Percentiles rank a stretch among this genome's conserved stretches.
These are phyloP conservation scores for Platanthera guangdongensis DNA, from an alignment of 106 monocot species.

Conservation along the genomic window DNA sequence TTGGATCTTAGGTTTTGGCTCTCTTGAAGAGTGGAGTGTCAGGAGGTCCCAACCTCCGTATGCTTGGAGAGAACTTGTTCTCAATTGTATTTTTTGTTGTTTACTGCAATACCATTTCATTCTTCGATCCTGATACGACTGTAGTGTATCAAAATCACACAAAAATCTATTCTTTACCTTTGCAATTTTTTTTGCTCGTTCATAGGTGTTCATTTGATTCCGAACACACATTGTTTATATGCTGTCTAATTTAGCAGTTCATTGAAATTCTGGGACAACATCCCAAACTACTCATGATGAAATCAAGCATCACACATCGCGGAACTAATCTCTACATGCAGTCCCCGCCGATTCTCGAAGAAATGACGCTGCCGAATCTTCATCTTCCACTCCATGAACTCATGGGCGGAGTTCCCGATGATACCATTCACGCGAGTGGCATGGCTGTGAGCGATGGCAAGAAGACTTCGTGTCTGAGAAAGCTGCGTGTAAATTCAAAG, in stretches of 20 bases:
- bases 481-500: slow-evolving; percentile 69
- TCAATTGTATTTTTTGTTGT: too few relatives aligned
- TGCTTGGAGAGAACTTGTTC: too few relatives aligned
- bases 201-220: too few relatives aligned
- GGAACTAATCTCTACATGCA: slow-evolving; percentile 91
- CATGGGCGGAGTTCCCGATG: slow-evolving; percentile 35
- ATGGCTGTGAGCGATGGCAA: slow-evolving; percentile 41
- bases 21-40: too few relatives aligned
- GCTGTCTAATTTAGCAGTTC: slow-evolving; percentile 34
- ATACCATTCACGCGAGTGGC: slow-evolving; percentile 71
- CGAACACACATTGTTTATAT: too few relatives aligned
- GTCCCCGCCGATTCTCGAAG: slow-evolving; percentile 79
- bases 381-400: slow-evolving; percentile 59
- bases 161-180: too few relatives aligned
- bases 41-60: too few relatives aligned
- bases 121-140: too few relatives aligned
- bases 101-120: too few relatives aligned
- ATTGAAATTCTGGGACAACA: slow-evolving; percentile 68
- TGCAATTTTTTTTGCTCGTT: too few relatives aligned
- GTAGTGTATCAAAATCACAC: too few relatives aligned
- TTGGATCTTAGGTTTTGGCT: too few relatives aligned
- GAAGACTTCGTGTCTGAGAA: slow-evolving; percentile 52
- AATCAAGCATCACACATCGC: slow-evolving; percentile 58
- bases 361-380: slow-evolving; percentile 89
- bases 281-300: slow-evolving; percentile 50